Conservation (phyloP, 208 protist species). For the Leishmania martiniquensis region DNA sequence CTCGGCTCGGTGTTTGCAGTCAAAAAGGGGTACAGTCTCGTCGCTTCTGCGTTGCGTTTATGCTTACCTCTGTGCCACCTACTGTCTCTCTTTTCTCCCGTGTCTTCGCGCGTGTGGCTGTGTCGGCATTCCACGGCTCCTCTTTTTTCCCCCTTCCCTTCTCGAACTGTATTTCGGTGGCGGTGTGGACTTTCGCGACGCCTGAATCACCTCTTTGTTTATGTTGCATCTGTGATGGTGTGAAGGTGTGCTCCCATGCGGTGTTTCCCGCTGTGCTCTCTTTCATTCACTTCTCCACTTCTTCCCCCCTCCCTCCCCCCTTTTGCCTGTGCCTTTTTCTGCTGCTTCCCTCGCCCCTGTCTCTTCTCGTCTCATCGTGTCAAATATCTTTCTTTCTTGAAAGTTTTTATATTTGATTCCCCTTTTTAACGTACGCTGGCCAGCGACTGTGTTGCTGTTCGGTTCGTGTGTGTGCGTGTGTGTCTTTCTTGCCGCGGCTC, state of each 20-base stretch:
- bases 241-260: conserved; percentile 9
- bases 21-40: too few species aligned
- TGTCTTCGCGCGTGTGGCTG: not conserved
- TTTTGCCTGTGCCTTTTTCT: not conserved
- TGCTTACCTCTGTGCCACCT: not conserved
- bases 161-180: not conserved
- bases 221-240: not conserved
- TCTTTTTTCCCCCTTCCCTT: conserved; percentile 6
- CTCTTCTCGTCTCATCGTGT: not conserved
- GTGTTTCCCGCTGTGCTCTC: too few species aligned
- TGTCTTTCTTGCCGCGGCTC: not conserved
- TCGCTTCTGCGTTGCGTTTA: too few species aligned
- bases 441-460: not conserved
- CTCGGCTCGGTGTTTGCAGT: not conserved
- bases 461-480: conserved; percentile 18
- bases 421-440: not conserved
- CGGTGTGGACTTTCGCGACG: not conserved
- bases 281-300: not conserved
- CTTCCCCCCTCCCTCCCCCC: not conserved
- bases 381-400: not conserved
- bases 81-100: conserved; percentile 14
- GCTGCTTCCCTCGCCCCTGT: too few species aligned
- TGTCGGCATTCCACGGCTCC: too few species aligned
- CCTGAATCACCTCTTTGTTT: not conserved
- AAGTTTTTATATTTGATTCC: not conserved